These are phyloP conservation scores for Phaeosphaeria sp. DNA, from an alignment of 2,329 filamentous ascomycete species.

Conservation along the genomic window DNA sequence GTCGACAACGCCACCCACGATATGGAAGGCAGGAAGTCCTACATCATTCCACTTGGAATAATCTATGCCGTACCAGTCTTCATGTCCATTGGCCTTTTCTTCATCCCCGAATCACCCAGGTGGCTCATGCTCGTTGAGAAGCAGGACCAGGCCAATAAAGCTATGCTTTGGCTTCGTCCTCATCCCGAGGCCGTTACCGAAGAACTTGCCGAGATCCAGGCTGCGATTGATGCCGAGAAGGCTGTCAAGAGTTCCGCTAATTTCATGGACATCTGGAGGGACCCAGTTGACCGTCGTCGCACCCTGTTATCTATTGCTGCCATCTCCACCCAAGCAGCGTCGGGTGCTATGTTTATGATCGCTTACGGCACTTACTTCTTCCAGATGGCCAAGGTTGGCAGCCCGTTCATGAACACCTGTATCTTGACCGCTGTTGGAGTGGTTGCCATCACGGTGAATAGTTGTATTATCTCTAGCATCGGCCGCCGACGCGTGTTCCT, in stretches of 20 bases:
- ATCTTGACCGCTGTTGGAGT: conserved; percentile 64
- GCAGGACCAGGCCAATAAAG: conserved; percentile 24
- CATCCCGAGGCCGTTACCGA: conserved; percentile 20
- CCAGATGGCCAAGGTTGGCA: conserved; percentile 41
- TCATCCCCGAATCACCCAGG: conserved; percentile 52
- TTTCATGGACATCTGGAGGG: conserved; percentile 58
- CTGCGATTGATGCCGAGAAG: conserved; percentile 38
- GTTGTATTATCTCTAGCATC: conserved; percentile 59
- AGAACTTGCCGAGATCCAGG: conserved; percentile 36
- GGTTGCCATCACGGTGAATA: conserved; percentile 61
- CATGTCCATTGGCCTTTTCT: conserved; percentile 50
- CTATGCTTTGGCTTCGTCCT: conserved; percentile 39
- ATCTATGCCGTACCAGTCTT: conserved; percentile 61
- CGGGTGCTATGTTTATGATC: conserved; percentile 59
- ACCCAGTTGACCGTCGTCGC: conserved; percentile 61
- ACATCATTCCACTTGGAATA: conserved; percentile 59
- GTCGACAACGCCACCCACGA: conserved; percentile 58
- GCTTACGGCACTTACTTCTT: conserved; percentile 46
- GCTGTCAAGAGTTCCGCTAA: conserved; percentile 60
- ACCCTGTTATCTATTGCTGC: conserved; percentile 58
- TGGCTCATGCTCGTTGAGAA: conserved; percentile 47
- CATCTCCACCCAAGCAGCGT: conserved; percentile 60
- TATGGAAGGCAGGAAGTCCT: conserved; percentile 30
- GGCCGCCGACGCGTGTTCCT: conserved; percentile 63
- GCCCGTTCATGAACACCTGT: conserved; percentile 63